These are phyloP conservation scores for Erigeron philadelphicus DNA, from an alignment of 140 eudicot species.

Conservation along the genomic window DNA sequence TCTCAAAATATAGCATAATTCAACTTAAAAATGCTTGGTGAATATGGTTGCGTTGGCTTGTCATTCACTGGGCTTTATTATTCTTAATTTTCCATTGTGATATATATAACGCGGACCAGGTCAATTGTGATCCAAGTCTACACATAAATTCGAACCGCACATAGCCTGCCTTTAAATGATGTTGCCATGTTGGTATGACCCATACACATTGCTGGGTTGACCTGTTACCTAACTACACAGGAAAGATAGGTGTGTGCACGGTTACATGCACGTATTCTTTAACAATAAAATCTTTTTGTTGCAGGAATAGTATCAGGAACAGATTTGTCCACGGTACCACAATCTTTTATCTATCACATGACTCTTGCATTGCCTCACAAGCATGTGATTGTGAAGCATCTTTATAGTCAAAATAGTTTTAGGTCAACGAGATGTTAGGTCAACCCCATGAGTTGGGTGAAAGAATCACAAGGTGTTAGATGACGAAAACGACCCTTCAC, in stretches of 20 bases:
- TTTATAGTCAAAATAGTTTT: conserved; percentile 19
- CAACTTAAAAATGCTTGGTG: conserved; percentile 8
- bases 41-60: conserved; percentile 1
- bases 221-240: not conserved
- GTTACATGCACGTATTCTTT: not conserved
- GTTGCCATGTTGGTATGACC: not conserved
- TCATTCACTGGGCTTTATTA: not conserved
- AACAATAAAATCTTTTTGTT: conserved; percentile 26
- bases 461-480: conserved; percentile 26
- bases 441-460: conserved; percentile 25
- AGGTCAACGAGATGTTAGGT: conserved; percentile 33
- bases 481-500: conserved; percentile 28
- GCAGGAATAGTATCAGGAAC: conserved; percentile 14
- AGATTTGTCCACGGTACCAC: conserved; percentile 21
- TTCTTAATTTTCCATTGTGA: no score
- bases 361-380: conserved; percentile 21
- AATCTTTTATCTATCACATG: conserved; percentile 27
- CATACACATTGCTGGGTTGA: not conserved
- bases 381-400: conserved; percentile 27
- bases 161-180: not conserved
- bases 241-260: not conserved
- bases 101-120: not conserved
- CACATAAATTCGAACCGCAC: not conserved
- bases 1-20: conserved; percentile 5
- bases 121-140: not conserved